A percentile compares a stretch with the other conserved stretches of the same genome.
Evolutionary conservation across 495 filamentous ascomycete genomes (phyloP).

Genomic region (Tetracladium setigerum): DNA sequence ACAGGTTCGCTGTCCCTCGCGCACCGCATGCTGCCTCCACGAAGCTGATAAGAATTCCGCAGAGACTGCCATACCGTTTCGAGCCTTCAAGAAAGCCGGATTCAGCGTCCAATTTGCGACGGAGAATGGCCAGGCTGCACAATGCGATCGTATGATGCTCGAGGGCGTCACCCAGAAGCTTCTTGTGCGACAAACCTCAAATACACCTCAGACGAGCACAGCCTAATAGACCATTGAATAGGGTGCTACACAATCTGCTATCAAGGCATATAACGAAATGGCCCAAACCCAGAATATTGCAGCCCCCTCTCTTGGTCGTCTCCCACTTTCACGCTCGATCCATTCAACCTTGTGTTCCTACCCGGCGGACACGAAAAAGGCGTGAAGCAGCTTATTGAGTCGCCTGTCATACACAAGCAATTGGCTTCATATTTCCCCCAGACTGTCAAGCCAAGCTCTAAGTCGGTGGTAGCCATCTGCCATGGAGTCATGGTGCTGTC

Average conservation of each 20-base stretch:
- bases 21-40: neutral
- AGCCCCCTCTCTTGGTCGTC: constrained; percentile 39
- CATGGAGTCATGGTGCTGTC: constrained; percentile 48
- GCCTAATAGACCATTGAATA: constrained; percentile 19
- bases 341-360: constrained; percentile 42
- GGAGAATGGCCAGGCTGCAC: constrained; percentile 37
- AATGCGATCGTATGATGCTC: constrained; percentile 45
- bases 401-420: constrained; percentile 36
- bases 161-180: constrained; percentile 44
- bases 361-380: constrained; percentile 48
- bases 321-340: constrained; percentile 34
- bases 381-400: constrained; percentile 45
- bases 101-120: constrained; percentile 45
- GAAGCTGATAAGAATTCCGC: neutral
- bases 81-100: constrained; percentile 40
- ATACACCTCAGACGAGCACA: neutral
- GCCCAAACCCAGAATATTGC: constrained; percentile 31
- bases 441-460: constrained; percentile 36
- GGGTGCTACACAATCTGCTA: constrained; percentile 37
- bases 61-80: constrained; percentile 47
- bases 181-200: constrained; percentile 28
- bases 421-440: constrained; percentile 41
- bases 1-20: constrained; percentile 30
- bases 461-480: constrained; percentile 41
- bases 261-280: constrained; percentile 37